Evolutionary conservation across 2,329 filamentous ascomycete genomes (phyloP).

Genomic region (Fusarium anthophilum): DNA sequence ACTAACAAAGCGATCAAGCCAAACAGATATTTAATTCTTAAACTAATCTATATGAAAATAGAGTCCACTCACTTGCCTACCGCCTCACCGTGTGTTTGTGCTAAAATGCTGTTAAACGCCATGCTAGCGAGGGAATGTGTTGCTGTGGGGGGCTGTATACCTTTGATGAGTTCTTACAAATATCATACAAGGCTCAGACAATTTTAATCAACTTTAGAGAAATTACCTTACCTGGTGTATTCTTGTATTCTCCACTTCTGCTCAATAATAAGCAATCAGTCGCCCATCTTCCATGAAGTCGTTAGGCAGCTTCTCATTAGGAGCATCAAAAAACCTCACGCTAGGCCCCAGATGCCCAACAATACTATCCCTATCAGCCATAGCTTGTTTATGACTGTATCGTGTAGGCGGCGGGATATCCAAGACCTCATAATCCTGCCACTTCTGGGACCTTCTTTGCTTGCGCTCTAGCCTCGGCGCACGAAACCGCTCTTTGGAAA

Average conservation of each 20-base stretch:
- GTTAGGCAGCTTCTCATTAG: background rate
- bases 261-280: too few species aligned
- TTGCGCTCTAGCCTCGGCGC: background rate
- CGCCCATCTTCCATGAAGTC: too few species aligned
- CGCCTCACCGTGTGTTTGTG: background rate
- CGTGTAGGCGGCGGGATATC: background rate
- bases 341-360: background rate
- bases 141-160: too few species aligned
- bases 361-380: background rate
- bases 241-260: background rate
- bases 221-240: background rate
- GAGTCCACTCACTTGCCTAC: fast-evolving
- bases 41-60: background rate
- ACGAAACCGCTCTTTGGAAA: background rate
- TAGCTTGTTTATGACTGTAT: background rate
- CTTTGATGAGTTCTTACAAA: background rate
- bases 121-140: background rate
- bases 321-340: background rate
- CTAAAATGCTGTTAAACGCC: background rate
- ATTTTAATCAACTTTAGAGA: fast-evolving
- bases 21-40: background rate
- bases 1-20: background rate
- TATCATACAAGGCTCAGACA: background rate
- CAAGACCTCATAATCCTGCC: background rate
- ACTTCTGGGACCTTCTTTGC: background rate